phyloP scores from a whole-genome alignment of 768 basidiomycete species.

The Coprinopsis sp. region DNA sequence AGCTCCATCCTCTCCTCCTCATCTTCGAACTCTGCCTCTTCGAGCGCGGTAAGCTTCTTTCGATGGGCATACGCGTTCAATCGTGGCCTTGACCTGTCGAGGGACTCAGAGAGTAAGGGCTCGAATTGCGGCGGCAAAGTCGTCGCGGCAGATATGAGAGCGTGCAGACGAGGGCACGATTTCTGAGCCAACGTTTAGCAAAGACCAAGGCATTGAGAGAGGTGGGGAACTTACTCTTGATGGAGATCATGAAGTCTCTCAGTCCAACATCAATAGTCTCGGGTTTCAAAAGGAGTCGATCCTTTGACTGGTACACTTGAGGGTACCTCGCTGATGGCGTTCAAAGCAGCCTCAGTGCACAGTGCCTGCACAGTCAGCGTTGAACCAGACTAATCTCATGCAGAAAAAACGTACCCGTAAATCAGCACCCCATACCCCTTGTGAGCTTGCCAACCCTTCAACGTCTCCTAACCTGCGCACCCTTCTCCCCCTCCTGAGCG shows the following conservation, averaged over 20 bases:
- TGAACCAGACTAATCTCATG: background rate
- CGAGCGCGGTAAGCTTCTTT: slow-evolving; percentile 82
- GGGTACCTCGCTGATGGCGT: slow-evolving; percentile 97
- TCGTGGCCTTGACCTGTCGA: slow-evolving; percentile 66
- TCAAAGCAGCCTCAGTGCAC: slow-evolving; percentile 94
- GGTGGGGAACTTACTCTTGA: slow-evolving; percentile 69
- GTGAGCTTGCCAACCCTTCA: slow-evolving; percentile 75
- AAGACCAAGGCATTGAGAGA: background rate
- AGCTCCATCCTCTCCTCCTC: slow-evolving; percentile 69
- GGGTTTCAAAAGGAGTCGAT: slow-evolving; percentile 79
- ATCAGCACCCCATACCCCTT: slow-evolving; percentile 99
- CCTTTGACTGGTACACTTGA: slow-evolving; percentile 91
- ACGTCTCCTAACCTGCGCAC: slow-evolving; percentile 57
- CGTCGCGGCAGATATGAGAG: slow-evolving; percentile 79
- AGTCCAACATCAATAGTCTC: slow-evolving; percentile 80
- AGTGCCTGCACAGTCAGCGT: slow-evolving; percentile 55
- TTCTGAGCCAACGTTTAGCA: slow-evolving; percentile 44
- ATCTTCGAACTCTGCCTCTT: slow-evolving; percentile 95
- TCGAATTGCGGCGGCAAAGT: slow-evolving; percentile 82
- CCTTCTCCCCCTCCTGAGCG: slow-evolving; percentile 28
- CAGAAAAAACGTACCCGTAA: slow-evolving; percentile 59
- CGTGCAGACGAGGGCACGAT: slow-evolving; percentile 93
- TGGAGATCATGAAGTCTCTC: slow-evolving; percentile 94
- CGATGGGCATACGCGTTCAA: slow-evolving; percentile 76
- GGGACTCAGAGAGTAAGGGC: slow-evolving; percentile 63